Base-by-base conservation (phyloP, 306 rosid species). In the Pyrus bretschneideri region DNA sequence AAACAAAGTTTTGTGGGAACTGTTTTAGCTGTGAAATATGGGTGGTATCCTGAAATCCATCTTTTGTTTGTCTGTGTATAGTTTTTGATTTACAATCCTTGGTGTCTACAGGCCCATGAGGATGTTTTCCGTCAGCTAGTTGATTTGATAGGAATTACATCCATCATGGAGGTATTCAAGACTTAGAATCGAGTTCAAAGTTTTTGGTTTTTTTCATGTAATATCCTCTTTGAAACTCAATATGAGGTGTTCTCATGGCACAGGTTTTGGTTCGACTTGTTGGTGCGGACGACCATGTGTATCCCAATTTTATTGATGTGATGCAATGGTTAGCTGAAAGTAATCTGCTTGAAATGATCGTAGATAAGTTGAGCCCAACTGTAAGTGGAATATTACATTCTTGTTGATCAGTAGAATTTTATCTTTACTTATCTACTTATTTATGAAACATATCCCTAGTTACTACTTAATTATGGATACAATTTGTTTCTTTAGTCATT, bases 251-350 rank as follows among this genome's bases (percentile, higher is more conserved):
- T 66, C 45, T 81, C 51, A 30, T 79, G 85, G 27, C 44, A 23
- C 95, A 96, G 99, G 98, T 96, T 83, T 89, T 96, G 87, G 91
- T 96, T 81, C 93, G 97, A 29, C 87, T 96, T 78, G 98, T 93
- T 66, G 98, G 98, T 0, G 93, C 96, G 27, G 98, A 96, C 75
- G 98, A 92, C 76, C 99, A 96, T 21, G 88, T 91, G 75, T 96
- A 92, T 84, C 97, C 97, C 86, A 93, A 96, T 82, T 92, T 89
- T 82, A 83, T 89, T 44, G 98, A 96, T 83, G 99, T 93, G 75
- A 91, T 93, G 93, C 98, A 91, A 82, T 96, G 97, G 99, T 84
- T 96, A 87, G 91, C 97, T 75, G 93, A 91, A 78, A 93, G 98
- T 86, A 88, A 96, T 85, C 89, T 96, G 86, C 90, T 96, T 33